Conservation (phyloP, 345 rosid species). For the Melaleuca quinquenervia region DNA sequence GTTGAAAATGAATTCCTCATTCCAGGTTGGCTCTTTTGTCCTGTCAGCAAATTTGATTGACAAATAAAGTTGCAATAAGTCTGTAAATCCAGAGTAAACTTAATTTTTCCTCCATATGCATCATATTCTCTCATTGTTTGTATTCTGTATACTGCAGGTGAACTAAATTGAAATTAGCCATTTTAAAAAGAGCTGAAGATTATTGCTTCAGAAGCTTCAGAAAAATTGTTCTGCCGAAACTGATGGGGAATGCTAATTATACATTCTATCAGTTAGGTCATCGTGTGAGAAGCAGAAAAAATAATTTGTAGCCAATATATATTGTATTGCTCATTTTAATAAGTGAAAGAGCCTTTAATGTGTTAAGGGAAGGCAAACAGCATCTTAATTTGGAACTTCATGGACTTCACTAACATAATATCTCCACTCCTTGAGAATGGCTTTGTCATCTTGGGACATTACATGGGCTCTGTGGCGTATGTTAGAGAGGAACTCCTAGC, state of each 20-base stretch:
- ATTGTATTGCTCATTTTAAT: not conserved
- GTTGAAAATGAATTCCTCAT: slow-evolving; percentile 62
- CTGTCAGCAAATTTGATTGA: slow-evolving; percentile 25
- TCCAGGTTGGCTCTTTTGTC: slow-evolving; percentile 80
- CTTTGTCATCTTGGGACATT: not conserved
- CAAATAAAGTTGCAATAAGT: not conserved
- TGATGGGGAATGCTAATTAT: not conserved
- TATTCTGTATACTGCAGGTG: not conserved
- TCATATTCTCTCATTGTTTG: not conserved
- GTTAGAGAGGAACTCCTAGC: not conserved
- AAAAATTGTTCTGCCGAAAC: not conserved
- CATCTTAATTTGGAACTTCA: not conserved
- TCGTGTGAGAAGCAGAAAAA: not conserved
- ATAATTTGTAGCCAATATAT: not conserved
- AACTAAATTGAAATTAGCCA: not conserved
- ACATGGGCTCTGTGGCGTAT: not conserved
- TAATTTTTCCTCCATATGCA: not conserved
- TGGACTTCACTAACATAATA: not conserved
- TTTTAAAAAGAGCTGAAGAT: not conserved
- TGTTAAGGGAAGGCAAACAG: not conserved
- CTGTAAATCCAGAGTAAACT: not conserved
- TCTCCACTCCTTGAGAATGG: not conserved
- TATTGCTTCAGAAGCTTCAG: not conserved
- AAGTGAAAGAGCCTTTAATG: not conserved
- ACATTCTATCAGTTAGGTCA: not conserved